Evolutionary conservation across 352 stramenopile genomes (phyloP).

Genomic region (Phytophthora citricola): DNA sequence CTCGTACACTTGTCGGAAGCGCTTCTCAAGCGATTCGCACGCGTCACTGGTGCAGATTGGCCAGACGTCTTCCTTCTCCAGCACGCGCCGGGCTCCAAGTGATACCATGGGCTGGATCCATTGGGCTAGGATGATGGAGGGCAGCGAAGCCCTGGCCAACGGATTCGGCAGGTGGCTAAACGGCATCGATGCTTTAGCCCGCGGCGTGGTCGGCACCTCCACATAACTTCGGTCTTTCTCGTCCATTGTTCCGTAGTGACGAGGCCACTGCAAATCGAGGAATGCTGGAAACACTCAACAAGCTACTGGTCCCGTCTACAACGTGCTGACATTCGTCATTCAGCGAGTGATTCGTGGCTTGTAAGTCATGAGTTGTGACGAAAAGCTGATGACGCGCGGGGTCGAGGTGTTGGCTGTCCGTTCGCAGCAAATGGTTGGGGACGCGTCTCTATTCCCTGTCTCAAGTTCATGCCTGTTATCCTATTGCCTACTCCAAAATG

Average conservation of each 20-base stretch:
- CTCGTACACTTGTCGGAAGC: slow-evolving; percentile 30
- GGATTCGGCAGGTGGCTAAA: slow-evolving; percentile 40
- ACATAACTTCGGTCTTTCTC: slow-evolving; percentile 12
- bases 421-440: background rate
- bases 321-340: slow-evolving; percentile 10
- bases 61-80: slow-evolving; percentile 44
- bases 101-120: slow-evolving; percentile 45
- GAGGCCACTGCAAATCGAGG: slow-evolving; percentile 10
- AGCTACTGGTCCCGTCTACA: slow-evolving; percentile 10
- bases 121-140: slow-evolving; percentile 31
- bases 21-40: slow-evolving; percentile 23
- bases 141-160: slow-evolving; percentile 38
- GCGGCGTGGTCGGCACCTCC: slow-evolving; percentile 18
- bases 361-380: background rate
- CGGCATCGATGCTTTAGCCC: background rate
- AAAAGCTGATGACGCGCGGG: slow-evolving; percentile 9
- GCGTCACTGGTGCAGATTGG: slow-evolving; percentile 28
- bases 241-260: slow-evolving; percentile 8
- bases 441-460: slow-evolving; percentile 29
- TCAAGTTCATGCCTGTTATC: slow-evolving; percentile 19
- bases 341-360: too few relatives aligned
- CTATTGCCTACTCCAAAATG: slow-evolving; percentile 28
- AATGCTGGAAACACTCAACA: slow-evolving; percentile 17
- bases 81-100: slow-evolving; percentile 26
- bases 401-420: background rate